phyloP scores from a whole-genome alignment of 371 early-diverging fungal species.

The Circinella umbellata region DNA sequence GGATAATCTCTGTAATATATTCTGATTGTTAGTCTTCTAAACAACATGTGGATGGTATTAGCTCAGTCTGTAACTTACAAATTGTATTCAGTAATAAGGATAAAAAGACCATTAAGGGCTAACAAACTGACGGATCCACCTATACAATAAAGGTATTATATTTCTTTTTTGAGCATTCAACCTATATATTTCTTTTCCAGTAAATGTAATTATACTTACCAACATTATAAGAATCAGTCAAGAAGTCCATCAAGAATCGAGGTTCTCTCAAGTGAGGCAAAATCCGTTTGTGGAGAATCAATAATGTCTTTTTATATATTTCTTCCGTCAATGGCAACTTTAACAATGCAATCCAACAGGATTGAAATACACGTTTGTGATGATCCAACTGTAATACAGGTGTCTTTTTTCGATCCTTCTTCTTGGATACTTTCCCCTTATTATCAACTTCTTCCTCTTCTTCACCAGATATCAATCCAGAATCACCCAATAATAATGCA shows the following conservation, averaged over 20 bases:
- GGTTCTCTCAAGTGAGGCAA: constrained; percentile 86
- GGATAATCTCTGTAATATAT: constrained; percentile 80
- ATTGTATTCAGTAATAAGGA: constrained; percentile 88
- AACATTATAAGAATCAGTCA: constrained; percentile 85
- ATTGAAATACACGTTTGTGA: constrained; percentile 69
- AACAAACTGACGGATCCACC: constrained; percentile 87
- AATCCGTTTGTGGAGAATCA: constrained; percentile 83
- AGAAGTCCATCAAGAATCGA: constrained; percentile 84
- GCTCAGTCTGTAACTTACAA: constrained; percentile 58
- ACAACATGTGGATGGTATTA: not conserved
- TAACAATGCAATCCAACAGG: constrained; percentile 84
- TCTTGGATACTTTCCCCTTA: constrained; percentile 31
- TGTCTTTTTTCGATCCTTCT: constrained; percentile 38
- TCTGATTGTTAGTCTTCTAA: not conserved
- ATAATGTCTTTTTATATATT: constrained; percentile 80
- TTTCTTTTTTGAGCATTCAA: no score
- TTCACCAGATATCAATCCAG: constrained; percentile 36
- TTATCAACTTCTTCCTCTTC: constrained; percentile 45
- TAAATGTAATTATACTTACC: constrained; percentile 42
- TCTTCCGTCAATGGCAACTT: constrained; percentile 70
- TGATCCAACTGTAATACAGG: constrained; percentile 39
- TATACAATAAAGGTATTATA: constrained; percentile 9
- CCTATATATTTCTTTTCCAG: no score
- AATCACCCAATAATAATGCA: constrained; percentile 28
- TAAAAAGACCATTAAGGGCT: constrained; percentile 92